Conservation (phyloP, 768 basidiomycete genomes). For the Crassisporium funariophilum region DNA sequence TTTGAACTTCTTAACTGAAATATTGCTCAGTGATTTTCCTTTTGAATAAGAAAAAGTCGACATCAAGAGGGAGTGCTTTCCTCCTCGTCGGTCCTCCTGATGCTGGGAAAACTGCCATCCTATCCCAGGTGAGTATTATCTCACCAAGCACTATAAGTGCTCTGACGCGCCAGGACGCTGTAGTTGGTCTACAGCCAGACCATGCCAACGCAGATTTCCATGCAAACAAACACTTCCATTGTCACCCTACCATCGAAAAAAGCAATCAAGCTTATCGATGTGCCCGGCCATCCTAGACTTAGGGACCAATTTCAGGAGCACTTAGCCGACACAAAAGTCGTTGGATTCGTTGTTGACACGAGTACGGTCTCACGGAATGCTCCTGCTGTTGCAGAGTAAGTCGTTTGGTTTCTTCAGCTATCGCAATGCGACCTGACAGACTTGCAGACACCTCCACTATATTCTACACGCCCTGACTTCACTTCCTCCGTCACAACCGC, state of each 20-base stretch:
- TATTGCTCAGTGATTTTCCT: slow-evolving; percentile 42
- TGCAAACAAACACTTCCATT: slow-evolving; percentile 68
- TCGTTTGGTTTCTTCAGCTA: slow-evolving; percentile 16
- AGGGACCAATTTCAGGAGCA: slow-evolving; percentile 72
- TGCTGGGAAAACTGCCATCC: slow-evolving; percentile 79
- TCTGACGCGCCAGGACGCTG: slow-evolving; percentile 6
- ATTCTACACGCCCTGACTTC: slow-evolving; percentile 71
- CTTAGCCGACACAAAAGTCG: slow-evolving; percentile 58
- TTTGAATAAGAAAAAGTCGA: slow-evolving; percentile 45
- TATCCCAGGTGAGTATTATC: slow-evolving; percentile 58
- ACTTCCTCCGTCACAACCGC: slow-evolving; percentile 66
- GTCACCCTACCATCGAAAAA: slow-evolving; percentile 47
- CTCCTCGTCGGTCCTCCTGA: slow-evolving; percentile 77
- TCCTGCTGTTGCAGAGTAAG: slow-evolving; percentile 77
- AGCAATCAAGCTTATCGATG: slow-evolving; percentile 61
- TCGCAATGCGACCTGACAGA: slow-evolving; percentile 1
- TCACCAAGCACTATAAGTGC: background rate
- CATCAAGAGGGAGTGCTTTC: slow-evolving; percentile 58
- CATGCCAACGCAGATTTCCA: slow-evolving; percentile 71
- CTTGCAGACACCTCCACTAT: slow-evolving; percentile 67
- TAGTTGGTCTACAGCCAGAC: slow-evolving; percentile 70
- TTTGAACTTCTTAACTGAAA: background rate
- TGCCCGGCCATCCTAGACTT: slow-evolving; percentile 86
- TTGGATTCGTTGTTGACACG: slow-evolving; percentile 82
- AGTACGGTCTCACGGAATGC: slow-evolving; percentile 79